These are phyloP conservation scores for Quercus lobata DNA, from an alignment of 331 rosid species.

Conservation along the genomic window DNA sequence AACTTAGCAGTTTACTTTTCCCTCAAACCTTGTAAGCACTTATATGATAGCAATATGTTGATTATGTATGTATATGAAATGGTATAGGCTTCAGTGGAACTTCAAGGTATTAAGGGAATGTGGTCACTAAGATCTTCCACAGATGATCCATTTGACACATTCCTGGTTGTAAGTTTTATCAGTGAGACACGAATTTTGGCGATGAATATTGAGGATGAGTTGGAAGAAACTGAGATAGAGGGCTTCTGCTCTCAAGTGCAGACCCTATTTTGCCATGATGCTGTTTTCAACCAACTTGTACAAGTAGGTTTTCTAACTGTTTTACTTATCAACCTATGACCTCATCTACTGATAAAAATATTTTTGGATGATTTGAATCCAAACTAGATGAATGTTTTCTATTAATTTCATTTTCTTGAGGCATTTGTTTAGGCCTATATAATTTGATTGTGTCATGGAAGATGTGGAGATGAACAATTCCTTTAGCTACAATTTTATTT, in stretches of 20 bases:
- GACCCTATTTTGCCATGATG: slow-evolving; percentile 97
- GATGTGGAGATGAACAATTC: background rate
- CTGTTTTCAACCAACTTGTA: slow-evolving; percentile 89
- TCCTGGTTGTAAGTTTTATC: slow-evolving; percentile 91
- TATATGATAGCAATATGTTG: slow-evolving; percentile 4
- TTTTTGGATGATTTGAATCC: background rate
- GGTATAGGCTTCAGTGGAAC: slow-evolving; percentile 91
- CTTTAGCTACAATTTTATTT: background rate
- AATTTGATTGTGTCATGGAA: background rate
- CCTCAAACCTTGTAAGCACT: background rate
- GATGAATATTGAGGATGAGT: slow-evolving; percentile 92
- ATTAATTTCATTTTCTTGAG: background rate
- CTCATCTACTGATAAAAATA: background rate
- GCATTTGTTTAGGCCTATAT: background rate
- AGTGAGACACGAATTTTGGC: slow-evolving; percentile 96
- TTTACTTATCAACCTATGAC: slow-evolving; percentile 7
- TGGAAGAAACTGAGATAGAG: slow-evolving; percentile 96
- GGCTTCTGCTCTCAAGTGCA: slow-evolving; percentile 93
- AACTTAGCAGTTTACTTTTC: background rate
- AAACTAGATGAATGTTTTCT: background rate
- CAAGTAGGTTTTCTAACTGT: slow-evolving; percentile 53
- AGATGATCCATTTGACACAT: slow-evolving; percentile 89
- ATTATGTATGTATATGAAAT: slow-evolving; percentile 19
- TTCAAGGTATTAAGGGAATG: slow-evolving; percentile 98
- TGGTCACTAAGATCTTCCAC: slow-evolving; percentile 97